Percentiles rank a stretch among this genome's conserved stretches.
phyloP scores from a whole-genome alignment of 345 rosid genomes.

The Sapria himalayana region DNA sequence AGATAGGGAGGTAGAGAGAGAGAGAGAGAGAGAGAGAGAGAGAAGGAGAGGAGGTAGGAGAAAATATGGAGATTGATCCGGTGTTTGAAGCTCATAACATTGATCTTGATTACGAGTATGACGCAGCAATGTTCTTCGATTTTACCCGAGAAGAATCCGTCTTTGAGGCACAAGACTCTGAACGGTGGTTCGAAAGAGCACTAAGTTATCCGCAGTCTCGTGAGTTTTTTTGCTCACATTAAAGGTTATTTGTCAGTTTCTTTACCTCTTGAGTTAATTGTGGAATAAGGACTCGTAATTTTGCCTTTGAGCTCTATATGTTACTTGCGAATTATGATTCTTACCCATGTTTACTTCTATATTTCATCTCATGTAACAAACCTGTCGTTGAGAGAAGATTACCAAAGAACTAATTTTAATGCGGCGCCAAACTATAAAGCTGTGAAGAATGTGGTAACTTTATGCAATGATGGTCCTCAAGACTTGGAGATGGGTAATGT shows the following conservation, averaged over 20 bases:
- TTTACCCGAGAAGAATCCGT: constrained; percentile 44
- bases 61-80: constrained; percentile 26
- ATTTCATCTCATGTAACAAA: constrained; percentile 37
- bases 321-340: background rate
- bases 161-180: constrained; percentile 37
- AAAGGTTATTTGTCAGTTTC: background rate
- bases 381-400: constrained; percentile 25
- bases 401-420: constrained; percentile 14
- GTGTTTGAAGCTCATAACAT: constrained; percentile 59
- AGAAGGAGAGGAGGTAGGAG: constrained; percentile 20
- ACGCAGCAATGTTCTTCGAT: constrained; percentile 62
- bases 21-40: constrained; percentile 11
- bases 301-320: background rate
- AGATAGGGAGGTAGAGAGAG: background rate
- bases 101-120: constrained; percentile 80
- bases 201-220: constrained; percentile 71
- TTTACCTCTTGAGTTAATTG: background rate
- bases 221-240: constrained; percentile 18
- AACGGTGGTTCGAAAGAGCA: constrained; percentile 70
- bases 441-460: constrained; percentile 8
- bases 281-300: background rate
- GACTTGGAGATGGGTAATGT: too few relatives aligned
- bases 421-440: constrained; percentile 18
- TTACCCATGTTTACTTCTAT: background rate
- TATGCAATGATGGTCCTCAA: constrained; percentile 8